phyloP scores from a whole-genome alignment of 2,329 filamentous ascomycete species.

The Colletotrichum lindemuthianum region DNA sequence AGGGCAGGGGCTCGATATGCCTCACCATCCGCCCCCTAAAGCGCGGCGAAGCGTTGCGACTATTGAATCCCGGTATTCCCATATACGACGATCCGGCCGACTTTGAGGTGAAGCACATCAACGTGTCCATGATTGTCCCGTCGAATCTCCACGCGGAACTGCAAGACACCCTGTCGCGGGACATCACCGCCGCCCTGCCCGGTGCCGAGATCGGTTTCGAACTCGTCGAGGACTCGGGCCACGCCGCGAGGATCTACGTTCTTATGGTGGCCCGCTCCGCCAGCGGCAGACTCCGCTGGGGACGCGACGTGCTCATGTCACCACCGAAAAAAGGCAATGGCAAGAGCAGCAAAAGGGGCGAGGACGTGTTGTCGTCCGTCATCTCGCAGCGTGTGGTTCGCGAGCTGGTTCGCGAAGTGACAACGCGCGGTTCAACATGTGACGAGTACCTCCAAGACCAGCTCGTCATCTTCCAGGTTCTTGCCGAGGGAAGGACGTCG shows the following conservation, averaged over 20 bases:
- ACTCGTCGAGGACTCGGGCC: constrained; percentile 60
- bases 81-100: constrained; percentile 36
- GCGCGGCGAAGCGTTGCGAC: constrained; percentile 49
- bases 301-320: constrained; percentile 55
- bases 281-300: constrained; percentile 55
- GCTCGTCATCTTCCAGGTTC: constrained; percentile 67
- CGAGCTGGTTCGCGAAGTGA: constrained; percentile 54
- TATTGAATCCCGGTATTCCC: constrained; percentile 40
- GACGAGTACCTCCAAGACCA: constrained; percentile 71
- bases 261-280: constrained; percentile 65
- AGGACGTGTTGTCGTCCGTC: constrained; percentile 47
- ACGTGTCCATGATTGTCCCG: constrained; percentile 63
- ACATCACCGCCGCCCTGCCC: constrained; percentile 55
- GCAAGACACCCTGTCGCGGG: constrained; percentile 49
- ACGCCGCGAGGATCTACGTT: constrained; percentile 63
- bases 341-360: constrained; percentile 35
- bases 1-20: constrained; percentile 53
- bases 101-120: constrained; percentile 55
- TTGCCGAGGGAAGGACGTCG: constrained; percentile 62
- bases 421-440: constrained; percentile 48
- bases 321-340: constrained; percentile 50
- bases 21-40: constrained; percentile 51
- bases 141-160: constrained; percentile 53
- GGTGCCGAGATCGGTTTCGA: constrained; percentile 56
- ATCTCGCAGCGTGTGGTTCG: constrained; percentile 57